These are phyloP conservation scores for Flueggea neowawraea DNA, from an alignment of 441 rosid genomes.

Conservation along the genomic window DNA sequence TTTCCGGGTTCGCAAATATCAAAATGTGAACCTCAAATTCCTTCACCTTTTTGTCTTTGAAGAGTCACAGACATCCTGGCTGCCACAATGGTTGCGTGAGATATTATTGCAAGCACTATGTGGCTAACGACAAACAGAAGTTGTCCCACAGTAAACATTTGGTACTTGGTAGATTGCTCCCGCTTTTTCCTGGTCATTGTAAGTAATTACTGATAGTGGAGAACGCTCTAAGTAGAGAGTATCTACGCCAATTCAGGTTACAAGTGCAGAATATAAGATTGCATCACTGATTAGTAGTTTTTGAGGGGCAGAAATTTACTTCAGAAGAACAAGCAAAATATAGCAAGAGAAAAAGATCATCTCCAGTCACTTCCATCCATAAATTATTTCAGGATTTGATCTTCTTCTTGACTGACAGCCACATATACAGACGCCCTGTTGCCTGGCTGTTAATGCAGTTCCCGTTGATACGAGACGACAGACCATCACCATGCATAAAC, in stretches of 20 bases:
- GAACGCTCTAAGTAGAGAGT: slow-evolving; percentile 12
- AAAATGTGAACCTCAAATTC: slow-evolving; percentile 33
- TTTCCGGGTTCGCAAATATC: slow-evolving; percentile 5
- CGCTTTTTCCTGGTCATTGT: slow-evolving; percentile 15
- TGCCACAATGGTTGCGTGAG: slow-evolving; percentile 3
- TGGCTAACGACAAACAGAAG: neutral
- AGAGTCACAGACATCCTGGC: neutral
- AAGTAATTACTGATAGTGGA: slow-evolving; percentile 9
- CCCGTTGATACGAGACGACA: too few relatives aligned
- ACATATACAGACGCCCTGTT: too few relatives aligned
- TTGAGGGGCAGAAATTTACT: neutral
- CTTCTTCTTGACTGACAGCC: too few relatives aligned
- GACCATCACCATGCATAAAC: too few relatives aligned
- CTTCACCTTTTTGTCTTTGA: slow-evolving; percentile 1
- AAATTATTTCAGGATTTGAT: neutral
- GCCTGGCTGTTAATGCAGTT: too few relatives aligned
- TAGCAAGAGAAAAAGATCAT: neutral
- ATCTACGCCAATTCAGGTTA: slow-evolving; percentile 14
- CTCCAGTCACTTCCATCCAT: neutral
- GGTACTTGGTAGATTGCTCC: slow-evolving; percentile 10
- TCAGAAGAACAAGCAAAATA: too few relatives aligned
- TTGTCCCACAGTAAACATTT: neutral
- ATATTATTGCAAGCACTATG: neutral
- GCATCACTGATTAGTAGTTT: neutral
- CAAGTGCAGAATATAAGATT: neutral